Conservation (phyloP, 768 basidiomycete genomes). For the Xerocomellus dryophilus region DNA sequence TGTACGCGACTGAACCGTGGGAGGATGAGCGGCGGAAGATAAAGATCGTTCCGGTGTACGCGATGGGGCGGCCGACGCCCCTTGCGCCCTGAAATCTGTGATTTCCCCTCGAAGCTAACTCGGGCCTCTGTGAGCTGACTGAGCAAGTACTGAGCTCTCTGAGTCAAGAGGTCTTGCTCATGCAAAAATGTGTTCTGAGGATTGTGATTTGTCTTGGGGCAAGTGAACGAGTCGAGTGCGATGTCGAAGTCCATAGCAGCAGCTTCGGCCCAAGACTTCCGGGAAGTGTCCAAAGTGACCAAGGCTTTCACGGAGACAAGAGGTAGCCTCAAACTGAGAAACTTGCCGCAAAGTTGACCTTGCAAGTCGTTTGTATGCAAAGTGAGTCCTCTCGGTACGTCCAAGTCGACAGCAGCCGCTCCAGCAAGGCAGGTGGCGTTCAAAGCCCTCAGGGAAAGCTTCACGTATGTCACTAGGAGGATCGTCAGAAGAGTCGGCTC, state of each 20-base stretch:
- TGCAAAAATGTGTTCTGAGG: slow-evolving; percentile 65
- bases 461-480: slow-evolving; percentile 77
- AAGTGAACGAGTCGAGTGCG: slow-evolving; percentile 66
- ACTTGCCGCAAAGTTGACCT: slow-evolving; percentile 61
- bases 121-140: slow-evolving; percentile 25
- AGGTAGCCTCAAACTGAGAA: slow-evolving; percentile 60
- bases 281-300: slow-evolving; percentile 37
- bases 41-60: slow-evolving; percentile 49
- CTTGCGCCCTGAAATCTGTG: neutral
- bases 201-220: slow-evolving; percentile 50
- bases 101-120: neutral
- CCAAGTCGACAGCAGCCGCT: slow-evolving; percentile 51
- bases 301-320: slow-evolving; percentile 49
- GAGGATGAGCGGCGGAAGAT: slow-evolving; percentile 40
- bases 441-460: slow-evolving; percentile 52
- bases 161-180: slow-evolving; percentile 68
- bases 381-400: slow-evolving; percentile 56
- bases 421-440: slow-evolving; percentile 56
- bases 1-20: slow-evolving; percentile 22
- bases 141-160: slow-evolving; percentile 57
- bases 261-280: slow-evolving; percentile 65
- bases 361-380: slow-evolving; percentile 76
- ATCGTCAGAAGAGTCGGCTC: slow-evolving; percentile 5
- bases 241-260: slow-evolving; percentile 50
- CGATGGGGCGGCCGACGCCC: slow-evolving; percentile 8